These are phyloP conservation scores for Paramecium bursaria DNA, from an alignment of 73 alveolate species.

Conservation along the genomic window DNA sequence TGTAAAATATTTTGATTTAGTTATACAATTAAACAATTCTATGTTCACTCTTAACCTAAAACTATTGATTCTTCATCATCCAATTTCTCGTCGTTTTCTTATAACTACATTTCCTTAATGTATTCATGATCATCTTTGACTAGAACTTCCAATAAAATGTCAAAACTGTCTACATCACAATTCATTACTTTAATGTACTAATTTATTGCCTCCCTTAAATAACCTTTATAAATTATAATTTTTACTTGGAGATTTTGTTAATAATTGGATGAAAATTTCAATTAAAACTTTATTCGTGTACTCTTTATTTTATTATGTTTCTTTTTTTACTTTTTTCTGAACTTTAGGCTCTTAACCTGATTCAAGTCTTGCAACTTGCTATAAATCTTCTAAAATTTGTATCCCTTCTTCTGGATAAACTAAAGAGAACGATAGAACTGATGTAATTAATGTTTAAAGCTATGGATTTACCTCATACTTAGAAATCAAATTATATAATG, in stretches of 20 bases:
- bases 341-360: constrained; percentile 18
- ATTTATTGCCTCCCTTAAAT: constrained; percentile 49
- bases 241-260: constrained; percentile 61
- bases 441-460: background rate
- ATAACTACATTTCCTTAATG: constrained; percentile 24
- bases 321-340: constrained; percentile 22
- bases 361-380: background rate
- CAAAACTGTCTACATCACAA: constrained; percentile 19
- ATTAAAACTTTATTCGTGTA: constrained; percentile 20
- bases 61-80: constrained; percentile 47
- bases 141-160: constrained; percentile 34
- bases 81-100: background rate
- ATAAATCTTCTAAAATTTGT: constrained; percentile 27
- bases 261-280: constrained; percentile 24
- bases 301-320: no score
- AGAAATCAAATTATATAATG: background rate
- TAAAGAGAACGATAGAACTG: constrained; percentile 13
- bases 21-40: no score
- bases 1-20: no score
- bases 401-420: constrained; percentile 25
- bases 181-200: constrained; percentile 4
- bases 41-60: no score
- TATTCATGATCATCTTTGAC: constrained; percentile 22
- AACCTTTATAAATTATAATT: background rate
- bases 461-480: background rate